Evolutionary conservation across 768 basidiomycete species (phyloP), one percentile per base, ranked within the genome.

Genomic region (Trametes meyenii): DNA sequence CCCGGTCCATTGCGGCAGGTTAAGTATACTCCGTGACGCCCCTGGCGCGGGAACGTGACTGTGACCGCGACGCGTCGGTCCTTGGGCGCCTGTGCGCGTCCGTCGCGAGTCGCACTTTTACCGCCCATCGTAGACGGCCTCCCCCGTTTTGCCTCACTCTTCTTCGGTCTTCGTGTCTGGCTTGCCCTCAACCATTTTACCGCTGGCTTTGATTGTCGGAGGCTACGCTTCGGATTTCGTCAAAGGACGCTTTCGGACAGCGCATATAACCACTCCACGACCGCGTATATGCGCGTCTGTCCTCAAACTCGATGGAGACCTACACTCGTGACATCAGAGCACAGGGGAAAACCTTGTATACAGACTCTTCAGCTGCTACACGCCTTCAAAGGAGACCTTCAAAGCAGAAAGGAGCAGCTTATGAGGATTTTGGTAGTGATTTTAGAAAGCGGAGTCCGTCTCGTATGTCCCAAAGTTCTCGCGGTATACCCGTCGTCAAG

Each of bases 381-480:
- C 64, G 67, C 5, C 42, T 60, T 1, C 45, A 58, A 46, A 58
- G 61, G 26, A 58, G 61, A 21, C 60, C 57, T 1, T 26, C 24
- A 0, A 48, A 24, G 33, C 38, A 49, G 16, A 16, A 33, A 17
- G 50, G 43, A 1, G 44, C 52, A 1, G 50, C 38, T 3, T 67
- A 61, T 43, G 66, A 66, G n/a, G 68, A 69, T 52, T 50, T 66
- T 14, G 67, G 68, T 10, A 71, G 67, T 53, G 67, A 64, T 54
- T 71, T 69, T 36, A 48, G 13, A 1, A 17, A 21, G 1, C 53
- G 45, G 36, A 38, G 19, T n/a, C 36, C 54, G 17, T 50, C 54
- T 44, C 46, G 55, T 14, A 23, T 48, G 36, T 48, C 56, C 2
- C 39, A 39, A n/a, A 2, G 50, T 13, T 40, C 61, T 11, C 55